phyloP scores from a whole-genome alignment of 2,329 filamentous ascomycete genomes.

The Aureobasidium vineae region DNA sequence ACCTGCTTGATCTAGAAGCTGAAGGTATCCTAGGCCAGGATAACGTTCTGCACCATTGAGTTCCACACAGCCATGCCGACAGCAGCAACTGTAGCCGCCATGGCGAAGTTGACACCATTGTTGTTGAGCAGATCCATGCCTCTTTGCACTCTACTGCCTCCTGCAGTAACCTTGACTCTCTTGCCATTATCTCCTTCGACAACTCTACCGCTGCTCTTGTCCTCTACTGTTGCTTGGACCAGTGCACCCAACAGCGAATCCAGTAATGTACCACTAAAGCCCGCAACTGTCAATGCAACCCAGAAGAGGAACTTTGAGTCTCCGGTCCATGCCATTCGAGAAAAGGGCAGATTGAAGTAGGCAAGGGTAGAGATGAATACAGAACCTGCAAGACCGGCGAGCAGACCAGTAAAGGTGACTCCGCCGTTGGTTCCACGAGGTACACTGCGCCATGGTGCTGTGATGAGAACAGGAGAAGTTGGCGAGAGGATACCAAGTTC shows the following conservation, averaged over 20 bases:
- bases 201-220: constrained; percentile 79
- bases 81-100: constrained; percentile 77
- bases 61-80: constrained; percentile 35
- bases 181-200: constrained; percentile 68
- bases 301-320: constrained; percentile 10
- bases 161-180: constrained; percentile 48
- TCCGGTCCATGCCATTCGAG: background rate
- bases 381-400: constrained; percentile 71
- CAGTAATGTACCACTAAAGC: constrained; percentile 73
- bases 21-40: background rate
- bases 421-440: constrained; percentile 93
- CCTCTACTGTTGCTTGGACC: constrained; percentile 81
- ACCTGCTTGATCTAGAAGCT: background rate
- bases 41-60: constrained; percentile 5
- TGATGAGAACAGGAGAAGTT: constrained; percentile 77
- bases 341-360: constrained; percentile 14
- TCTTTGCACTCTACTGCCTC: constrained; percentile 53
- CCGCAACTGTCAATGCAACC: constrained; percentile 62
- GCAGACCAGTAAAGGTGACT: constrained; percentile 71
- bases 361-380: constrained; percentile 61
- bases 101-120: constrained; percentile 91
- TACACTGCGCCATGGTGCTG: constrained; percentile 73
- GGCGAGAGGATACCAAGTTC: constrained; percentile 89
- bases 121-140: constrained; percentile 81
- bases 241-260: constrained; percentile 85